Conservation (phyloP, 1,284 basidiomycete species). For the Ganoderma boninense region DNA sequence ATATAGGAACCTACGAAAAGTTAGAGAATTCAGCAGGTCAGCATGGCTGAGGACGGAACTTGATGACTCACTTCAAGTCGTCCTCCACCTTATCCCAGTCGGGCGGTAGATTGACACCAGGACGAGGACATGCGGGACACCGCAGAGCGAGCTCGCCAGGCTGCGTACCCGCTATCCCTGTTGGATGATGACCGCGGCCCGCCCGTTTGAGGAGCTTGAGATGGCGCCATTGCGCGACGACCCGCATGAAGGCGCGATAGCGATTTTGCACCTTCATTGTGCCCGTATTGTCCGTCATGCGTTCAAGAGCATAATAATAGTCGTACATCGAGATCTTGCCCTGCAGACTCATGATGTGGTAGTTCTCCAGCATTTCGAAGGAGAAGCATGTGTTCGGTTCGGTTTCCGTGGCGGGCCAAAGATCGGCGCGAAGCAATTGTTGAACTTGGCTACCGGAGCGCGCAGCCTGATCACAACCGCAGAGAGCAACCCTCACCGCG, state of each 20-base stretch:
- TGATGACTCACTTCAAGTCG: constrained; percentile 6
- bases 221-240: constrained; percentile 32
- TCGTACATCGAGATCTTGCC: constrained; percentile 29
- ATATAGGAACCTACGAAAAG: no score
- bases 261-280: constrained; percentile 17
- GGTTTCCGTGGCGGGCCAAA: no score
- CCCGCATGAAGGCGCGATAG: constrained; percentile 29
- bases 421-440: no score
- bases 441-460: no score
- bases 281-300: no score
- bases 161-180: constrained; percentile 25
- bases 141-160: constrained; percentile 35
- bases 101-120: constrained; percentile 39
- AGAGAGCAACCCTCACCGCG: no score
- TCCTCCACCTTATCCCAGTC: constrained; percentile 32
- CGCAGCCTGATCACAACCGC: no score
- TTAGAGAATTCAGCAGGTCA: no score
- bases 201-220: constrained; percentile 33
- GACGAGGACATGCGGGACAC: constrained; percentile 43
- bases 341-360: constrained; percentile 27
- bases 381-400: constrained; percentile 28
- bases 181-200: constrained; percentile 32
- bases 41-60: no score
- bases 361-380: constrained; percentile 26
- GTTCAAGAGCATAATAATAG: constrained; percentile 28